These are phyloP conservation scores for Funneliformis caledonium DNA, from an alignment of 371 early-diverging fungal species.

Conservation along the genomic window DNA sequence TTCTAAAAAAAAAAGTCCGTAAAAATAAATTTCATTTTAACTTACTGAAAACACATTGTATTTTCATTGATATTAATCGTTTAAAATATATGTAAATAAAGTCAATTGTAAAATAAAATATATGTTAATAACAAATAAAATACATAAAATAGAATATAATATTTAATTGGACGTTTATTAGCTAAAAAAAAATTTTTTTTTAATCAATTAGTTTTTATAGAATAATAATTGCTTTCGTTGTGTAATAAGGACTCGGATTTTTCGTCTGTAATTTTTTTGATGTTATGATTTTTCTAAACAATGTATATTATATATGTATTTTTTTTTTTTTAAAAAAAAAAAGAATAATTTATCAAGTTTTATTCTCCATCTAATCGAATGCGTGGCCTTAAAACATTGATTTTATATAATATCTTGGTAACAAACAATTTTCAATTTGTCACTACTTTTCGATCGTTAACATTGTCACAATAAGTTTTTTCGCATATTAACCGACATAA, in stretches of 20 bases:
- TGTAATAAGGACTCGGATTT: background rate
- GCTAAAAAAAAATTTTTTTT: no score
- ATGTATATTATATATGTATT: background rate
- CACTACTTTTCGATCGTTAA: background rate
- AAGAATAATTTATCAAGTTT: background rate
- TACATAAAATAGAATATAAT: no score
- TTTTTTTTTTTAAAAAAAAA: background rate
- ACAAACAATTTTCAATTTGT: background rate
- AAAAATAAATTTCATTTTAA: background rate
- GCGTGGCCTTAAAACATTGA: slow-evolving; percentile 51
- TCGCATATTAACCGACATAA: slow-evolving; percentile 64
- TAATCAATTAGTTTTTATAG: no score
- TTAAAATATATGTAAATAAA: no score
- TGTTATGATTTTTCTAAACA: background rate
- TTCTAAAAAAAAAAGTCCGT: background rate
- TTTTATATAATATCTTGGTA: background rate
- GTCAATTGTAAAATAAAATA: no score
- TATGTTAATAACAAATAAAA: no score
- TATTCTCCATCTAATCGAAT: slow-evolving; percentile 72
- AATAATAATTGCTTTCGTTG: slow-evolving; percentile 4
- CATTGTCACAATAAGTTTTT: slow-evolving; percentile 47
- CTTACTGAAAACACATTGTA: background rate
- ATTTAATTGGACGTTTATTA: no score
- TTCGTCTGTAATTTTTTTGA: slow-evolving; percentile 10
- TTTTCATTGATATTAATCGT: no score